Evolutionary conservation across 2,329 filamentous ascomycete species (phyloP), one percentile per base, ranked within the genome.

Genomic region (Thelonectria discophora): DNA sequence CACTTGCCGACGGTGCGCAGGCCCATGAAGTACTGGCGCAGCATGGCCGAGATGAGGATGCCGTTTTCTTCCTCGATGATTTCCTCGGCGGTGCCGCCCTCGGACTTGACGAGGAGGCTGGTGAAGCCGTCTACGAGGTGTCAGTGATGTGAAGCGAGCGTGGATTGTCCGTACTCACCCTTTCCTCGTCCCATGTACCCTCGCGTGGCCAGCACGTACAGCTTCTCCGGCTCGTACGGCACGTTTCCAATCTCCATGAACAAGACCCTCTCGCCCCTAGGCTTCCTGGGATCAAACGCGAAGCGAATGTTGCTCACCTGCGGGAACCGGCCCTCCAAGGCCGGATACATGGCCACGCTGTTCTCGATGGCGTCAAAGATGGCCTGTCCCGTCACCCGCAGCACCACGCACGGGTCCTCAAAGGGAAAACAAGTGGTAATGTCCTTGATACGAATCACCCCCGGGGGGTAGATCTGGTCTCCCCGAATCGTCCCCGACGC

Each of bases 351-450:
- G 43, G 88, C 90, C 0, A 97, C 88, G 0, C 90, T 88, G 69
- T 97, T 97, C 75, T 97, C 93, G 2, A 97, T 76, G 0, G 93
- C 93, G n/a, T 88, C 89, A 70, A 89, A 81, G 32, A 97, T 86
- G 1, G 89, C 90, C 68, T 87, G 82, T 0, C 94, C 94, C 0
- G 81, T 87, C 5, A 93, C 83, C 34, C 84, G 86, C 62, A 97
- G 81, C 4, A 96, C 86, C 0, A 97, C 90, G 1, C 94, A 90
- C 0, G 93, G 93, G 65, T 97, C 93, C 73, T 97, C 93, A 69
- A 97, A 97, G 0, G 94, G 94, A 68, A 97, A 97, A 72, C 92
- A 97, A 52, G 91, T 91, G 59, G 93, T 86, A n/a, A 96, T 86
- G 70, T 96, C 92, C 71, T 92, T 92, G 61, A 97, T 79, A 21